These are phyloP conservation scores for Thalassiosira hispida DNA, from an alignment of 352 stramenopile genomes.

Conservation along the genomic window DNA sequence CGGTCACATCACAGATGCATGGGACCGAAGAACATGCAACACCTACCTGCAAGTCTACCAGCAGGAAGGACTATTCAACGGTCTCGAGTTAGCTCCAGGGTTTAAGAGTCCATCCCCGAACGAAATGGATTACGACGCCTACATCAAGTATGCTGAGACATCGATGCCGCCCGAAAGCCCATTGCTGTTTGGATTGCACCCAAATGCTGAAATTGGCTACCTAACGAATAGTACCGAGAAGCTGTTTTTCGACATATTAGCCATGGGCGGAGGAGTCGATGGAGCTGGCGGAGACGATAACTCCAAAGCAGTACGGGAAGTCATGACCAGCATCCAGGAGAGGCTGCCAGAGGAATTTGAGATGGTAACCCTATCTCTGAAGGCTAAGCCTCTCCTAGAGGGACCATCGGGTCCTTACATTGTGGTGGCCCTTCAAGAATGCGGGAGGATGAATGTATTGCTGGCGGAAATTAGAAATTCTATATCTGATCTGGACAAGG, in stretches of 20 bases:
- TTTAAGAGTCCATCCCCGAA: constrained; percentile 93
- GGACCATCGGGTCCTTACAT: constrained; percentile 93
- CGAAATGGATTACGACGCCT: constrained; percentile 96
- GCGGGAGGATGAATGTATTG: constrained; percentile 94
- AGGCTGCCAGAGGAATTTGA: constrained; percentile 93
- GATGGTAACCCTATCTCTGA: constrained; percentile 96
- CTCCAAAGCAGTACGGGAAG: constrained; percentile 90
- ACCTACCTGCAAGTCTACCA: constrained; percentile 97
- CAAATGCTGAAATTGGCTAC: constrained; percentile 98
- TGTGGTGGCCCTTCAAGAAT: constrained; percentile 96
- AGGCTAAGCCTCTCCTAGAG: constrained; percentile 91
- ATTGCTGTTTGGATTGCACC: constrained; percentile 95
- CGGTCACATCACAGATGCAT: constrained; percentile 94
- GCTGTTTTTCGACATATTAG: constrained; percentile 91
- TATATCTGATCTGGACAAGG: constrained; percentile 93
- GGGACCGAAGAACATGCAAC: constrained; percentile 91
- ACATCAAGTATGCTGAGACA: constrained; percentile 95
- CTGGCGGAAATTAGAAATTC: constrained; percentile 93
- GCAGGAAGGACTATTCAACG: constrained; percentile 94
- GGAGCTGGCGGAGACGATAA: constrained; percentile 84
- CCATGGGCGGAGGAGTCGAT: constrained; percentile 94
- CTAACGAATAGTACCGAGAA: constrained; percentile 94
- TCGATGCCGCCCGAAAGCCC: constrained; percentile 95
- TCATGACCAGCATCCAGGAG: constrained; percentile 89
- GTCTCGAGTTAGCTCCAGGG: constrained; percentile 97